phyloP scores from a whole-genome alignment of 805 yeast genomes.

The Kregervanrija delftensis region DNA sequence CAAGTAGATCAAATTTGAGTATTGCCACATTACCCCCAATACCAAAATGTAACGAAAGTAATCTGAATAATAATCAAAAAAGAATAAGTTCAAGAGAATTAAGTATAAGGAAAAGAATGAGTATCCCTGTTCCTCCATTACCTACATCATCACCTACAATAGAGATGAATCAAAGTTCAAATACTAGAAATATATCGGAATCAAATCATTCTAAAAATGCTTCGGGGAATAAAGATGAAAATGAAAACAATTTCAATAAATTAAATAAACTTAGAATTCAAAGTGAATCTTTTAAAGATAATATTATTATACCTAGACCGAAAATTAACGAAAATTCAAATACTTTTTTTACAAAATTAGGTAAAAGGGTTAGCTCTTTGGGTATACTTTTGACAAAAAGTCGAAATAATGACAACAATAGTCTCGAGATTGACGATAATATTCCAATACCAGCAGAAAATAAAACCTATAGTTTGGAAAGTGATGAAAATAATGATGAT shows the following conservation, averaged over 20 bases:
- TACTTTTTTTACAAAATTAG: not conserved
- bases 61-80: not conserved
- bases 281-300: too few relatives aligned
- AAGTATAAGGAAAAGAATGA: not conserved
- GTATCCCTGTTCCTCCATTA: too few relatives aligned
- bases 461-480: not conserved
- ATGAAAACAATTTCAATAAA: too few relatives aligned
- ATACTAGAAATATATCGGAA: too few relatives aligned
- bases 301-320: not conserved
- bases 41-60: not conserved
- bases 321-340: not conserved
- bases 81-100: not conserved
- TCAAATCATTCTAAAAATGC: too few relatives aligned
- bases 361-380: conserved; percentile 5
- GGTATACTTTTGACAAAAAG: not conserved
- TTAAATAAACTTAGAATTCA: too few relatives aligned
- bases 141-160: too few relatives aligned
- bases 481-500: not conserved
- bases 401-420: too few relatives aligned
- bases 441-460: too few relatives aligned
- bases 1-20: conserved; percentile 5
- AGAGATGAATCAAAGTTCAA: too few relatives aligned
- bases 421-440: too few relatives aligned
- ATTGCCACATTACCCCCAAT: conserved; percentile 3
- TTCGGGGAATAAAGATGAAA: too few relatives aligned